A percentile compares a stretch with the other conserved stretches of the same genome.
Conservation (phyloP, 352 stramenopile genomes). For the Phytophthora hibernalis region DNA sequence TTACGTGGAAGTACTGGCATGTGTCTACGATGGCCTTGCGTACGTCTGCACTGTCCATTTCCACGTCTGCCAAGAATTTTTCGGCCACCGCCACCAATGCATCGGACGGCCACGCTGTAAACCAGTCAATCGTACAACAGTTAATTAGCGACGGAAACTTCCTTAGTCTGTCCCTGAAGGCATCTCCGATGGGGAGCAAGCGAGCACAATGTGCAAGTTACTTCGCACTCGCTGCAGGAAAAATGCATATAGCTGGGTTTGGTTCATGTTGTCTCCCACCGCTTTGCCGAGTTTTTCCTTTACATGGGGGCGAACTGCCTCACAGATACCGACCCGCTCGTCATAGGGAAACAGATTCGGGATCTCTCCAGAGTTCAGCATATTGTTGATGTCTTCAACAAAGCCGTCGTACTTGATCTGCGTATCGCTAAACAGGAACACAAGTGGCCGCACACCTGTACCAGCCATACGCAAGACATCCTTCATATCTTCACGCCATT, state of each 20-base stretch:
- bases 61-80: constrained; percentile 92
- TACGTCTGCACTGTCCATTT: constrained; percentile 85
- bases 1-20: constrained; percentile 94
- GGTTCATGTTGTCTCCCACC: constrained; percentile 92
- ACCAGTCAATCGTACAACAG: constrained; percentile 98
- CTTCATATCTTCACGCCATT: constrained; percentile 97
- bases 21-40: constrained; percentile 88
- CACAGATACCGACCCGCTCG: constrained; percentile 91
- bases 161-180: constrained; percentile 93
- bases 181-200: constrained; percentile 95
- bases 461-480: constrained; percentile 91
- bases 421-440: constrained; percentile 96
- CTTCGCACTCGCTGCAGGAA: constrained; percentile 92
- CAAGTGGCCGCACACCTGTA: constrained; percentile 84
- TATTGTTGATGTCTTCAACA: constrained; percentile 97
- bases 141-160: constrained; percentile 97
- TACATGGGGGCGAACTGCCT: constrained; percentile 90
- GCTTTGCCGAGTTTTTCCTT: constrained; percentile 93
- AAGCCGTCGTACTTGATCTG: constrained; percentile 97
- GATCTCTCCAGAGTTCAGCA: constrained; percentile 96
- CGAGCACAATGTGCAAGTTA: constrained; percentile 95
- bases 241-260: constrained; percentile 91
- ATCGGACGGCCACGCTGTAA: constrained; percentile 94
- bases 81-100: constrained; percentile 93
- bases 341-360: constrained; percentile 96